Evolutionary conservation across 2,329 filamentous ascomycete species (phyloP), one percentile per base, ranked within the genome.

Genomic region (Ascochyta pisi): DNA sequence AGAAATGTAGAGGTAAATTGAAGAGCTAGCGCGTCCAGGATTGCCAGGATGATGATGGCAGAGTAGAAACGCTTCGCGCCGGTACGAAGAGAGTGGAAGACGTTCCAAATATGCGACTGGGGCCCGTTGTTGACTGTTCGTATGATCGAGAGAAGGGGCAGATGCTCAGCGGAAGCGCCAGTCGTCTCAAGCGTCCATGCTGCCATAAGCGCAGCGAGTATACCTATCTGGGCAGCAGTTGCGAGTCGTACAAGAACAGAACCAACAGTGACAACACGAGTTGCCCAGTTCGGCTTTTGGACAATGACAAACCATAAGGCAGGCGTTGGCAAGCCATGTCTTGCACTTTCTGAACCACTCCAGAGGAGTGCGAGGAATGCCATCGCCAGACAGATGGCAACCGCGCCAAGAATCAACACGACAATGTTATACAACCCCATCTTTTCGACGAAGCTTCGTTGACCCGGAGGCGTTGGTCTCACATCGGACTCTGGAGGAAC

Each of bases 361-460:
- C 52, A 59, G 1, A 56, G 22, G 15, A 59, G 48, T 16, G 29
- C 33, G 5, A 59, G 44, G 39, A 59, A 53, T 7, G 33, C 52
- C n/a, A 56, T 38, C 8, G 52, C 51, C 4, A 59, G 22, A 12
- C 42, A 37, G 19, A 40, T 50, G 6, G 45, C 44, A 15, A 50
- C 29, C 1, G 57, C 45, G 15, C 52, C 57, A 13, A 53, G 2
- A 13, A 47, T 24, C 3, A 59, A 41, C 3, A 59, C 49, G 6
- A 22, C 29, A 4, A 59, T 42, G 19, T 59, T 59, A 39, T 41
- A 59, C n/a, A 26, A 9, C 6, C 52, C 52, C 3, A 56, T 27
- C 44, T 56, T 59, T 13, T 41, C 52, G 34, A 46, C 54, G 13
- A 46, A 42, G n/a, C 33, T 24, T 35, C 51, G 46, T n/a, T 40